Conservation (phyloP, 2,329 filamentous ascomycete genomes). For the Fusarium guadeloupense region DNA sequence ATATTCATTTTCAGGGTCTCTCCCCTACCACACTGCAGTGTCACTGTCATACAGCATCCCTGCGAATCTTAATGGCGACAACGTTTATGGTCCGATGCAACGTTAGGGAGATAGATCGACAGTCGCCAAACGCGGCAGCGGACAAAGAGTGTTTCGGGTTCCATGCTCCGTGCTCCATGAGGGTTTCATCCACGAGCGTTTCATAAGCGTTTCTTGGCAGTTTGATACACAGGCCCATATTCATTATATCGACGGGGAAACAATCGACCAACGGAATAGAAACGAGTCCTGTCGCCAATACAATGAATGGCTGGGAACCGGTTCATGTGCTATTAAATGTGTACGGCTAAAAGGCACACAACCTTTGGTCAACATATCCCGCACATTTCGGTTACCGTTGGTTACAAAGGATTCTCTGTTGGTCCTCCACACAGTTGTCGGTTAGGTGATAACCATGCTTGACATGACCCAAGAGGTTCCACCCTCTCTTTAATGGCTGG, state of each 20-base stretch:
- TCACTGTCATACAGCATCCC: slow-evolving; percentile 1
- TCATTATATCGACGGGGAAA: slow-evolving; percentile 24
- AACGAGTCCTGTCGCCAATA: neutral
- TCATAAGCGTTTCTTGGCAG: slow-evolving; percentile 34
- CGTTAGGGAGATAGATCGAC: slow-evolving; percentile 19
- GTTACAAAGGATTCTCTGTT: slow-evolving; percentile 28
- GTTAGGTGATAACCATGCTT: slow-evolving; percentile 15
- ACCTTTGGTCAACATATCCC: slow-evolving; percentile 13
- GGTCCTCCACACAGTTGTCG: slow-evolving; percentile 31
- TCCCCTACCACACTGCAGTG: neutral
- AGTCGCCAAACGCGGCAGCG: slow-evolving; percentile 33
- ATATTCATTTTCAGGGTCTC: slow-evolving; percentile 20
- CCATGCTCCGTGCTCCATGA: slow-evolving; percentile 23
- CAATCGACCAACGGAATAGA: slow-evolving; percentile 3
- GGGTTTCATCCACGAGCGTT: slow-evolving; percentile 34
- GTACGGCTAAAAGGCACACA: neutral
- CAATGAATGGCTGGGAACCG: neutral
- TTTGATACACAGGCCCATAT: slow-evolving; percentile 29
- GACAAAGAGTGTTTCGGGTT: slow-evolving; percentile 26
- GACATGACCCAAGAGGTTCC: slow-evolving; percentile 7
- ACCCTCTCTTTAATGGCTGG: slow-evolving; percentile 9
- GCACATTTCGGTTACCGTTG: slow-evolving; percentile 14
- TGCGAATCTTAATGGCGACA: slow-evolving; percentile 14
- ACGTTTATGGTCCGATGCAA: slow-evolving; percentile 8
- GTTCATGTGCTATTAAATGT: too few species aligned